phyloP scores from a whole-genome alignment of 1,284 basidiomycete genomes.

The Leccinum pallidistipes region DNA sequence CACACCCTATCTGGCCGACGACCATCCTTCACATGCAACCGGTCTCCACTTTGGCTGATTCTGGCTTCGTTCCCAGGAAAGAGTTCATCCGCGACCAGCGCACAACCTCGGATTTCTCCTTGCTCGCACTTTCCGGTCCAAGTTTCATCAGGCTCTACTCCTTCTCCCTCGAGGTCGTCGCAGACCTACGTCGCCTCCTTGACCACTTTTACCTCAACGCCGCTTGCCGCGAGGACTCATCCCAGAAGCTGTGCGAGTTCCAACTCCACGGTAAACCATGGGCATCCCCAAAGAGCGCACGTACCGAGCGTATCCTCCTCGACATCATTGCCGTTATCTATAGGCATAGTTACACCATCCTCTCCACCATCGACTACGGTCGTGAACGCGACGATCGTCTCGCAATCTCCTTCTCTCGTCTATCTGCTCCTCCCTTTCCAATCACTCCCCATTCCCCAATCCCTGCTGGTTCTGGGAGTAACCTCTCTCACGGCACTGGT shows the following conservation, averaged over 20 bases:
- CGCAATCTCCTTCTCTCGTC: conserved; percentile 64
- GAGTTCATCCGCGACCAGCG: conserved; percentile 65
- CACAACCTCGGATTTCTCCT: conserved; percentile 59
- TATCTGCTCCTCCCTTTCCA: conserved; percentile 32
- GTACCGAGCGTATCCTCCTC: conserved; percentile 67
- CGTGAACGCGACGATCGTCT: conserved; percentile 72
- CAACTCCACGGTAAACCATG: conserved; percentile 68
- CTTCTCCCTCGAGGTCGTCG: conserved; percentile 54
- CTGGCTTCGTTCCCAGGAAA: conserved; percentile 60
- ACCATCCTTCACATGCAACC: conserved; percentile 34
- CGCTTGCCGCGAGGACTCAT: conserved; percentile 52
- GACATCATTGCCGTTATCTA: conserved; percentile 64
- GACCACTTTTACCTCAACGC: conserved; percentile 47
- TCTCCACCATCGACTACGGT: conserved; percentile 75
- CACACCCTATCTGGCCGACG: conserved; percentile 27
- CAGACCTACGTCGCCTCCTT: conserved; percentile 54
- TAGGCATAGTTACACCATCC: conserved; percentile 59
- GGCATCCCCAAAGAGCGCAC: conserved; percentile 61
- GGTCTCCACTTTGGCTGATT: conserved; percentile 35
- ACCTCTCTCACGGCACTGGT: conserved; percentile 37
- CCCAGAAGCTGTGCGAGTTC: conserved; percentile 66
- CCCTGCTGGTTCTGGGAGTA: conserved; percentile 39
- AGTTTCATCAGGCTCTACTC: conserved; percentile 67
- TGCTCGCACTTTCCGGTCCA: conserved; percentile 64
- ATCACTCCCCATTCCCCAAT: conserved; percentile 29